phyloP scores from a whole-genome alignment of 2,329 filamentous ascomycete species.

The Dothidotthia symphoricarpi region DNA sequence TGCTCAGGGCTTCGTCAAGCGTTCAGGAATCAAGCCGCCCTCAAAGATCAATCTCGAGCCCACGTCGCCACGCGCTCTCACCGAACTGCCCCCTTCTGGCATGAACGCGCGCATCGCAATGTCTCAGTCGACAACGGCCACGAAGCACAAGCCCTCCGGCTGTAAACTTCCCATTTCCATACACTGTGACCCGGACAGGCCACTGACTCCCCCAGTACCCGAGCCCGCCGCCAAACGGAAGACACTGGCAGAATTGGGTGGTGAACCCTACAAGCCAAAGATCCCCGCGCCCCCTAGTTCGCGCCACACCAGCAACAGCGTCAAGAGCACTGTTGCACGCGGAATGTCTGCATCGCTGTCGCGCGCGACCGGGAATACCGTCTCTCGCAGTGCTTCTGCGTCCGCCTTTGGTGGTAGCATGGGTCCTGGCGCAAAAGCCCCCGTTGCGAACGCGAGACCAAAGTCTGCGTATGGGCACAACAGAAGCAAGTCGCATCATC shows the following conservation, averaged over 20 bases:
- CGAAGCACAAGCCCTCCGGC: slow-evolving; percentile 54
- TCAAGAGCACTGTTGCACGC: slow-evolving; percentile 50
- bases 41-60: slow-evolving; percentile 25
- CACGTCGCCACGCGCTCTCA: slow-evolving; percentile 39
- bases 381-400: slow-evolving; percentile 46
- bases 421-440: slow-evolving; percentile 53
- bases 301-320: slow-evolving; percentile 41
- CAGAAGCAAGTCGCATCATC: slow-evolving; percentile 49
- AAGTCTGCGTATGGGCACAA: slow-evolving; percentile 51
- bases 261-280: slow-evolving; percentile 47
- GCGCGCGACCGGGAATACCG: slow-evolving; percentile 44
- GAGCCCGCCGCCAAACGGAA: slow-evolving; percentile 53
- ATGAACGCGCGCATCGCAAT: slow-evolving; percentile 55
- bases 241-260: slow-evolving; percentile 50
- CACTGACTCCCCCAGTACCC: slow-evolving; percentile 38
- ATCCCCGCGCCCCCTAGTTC: slow-evolving; percentile 44
- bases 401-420: slow-evolving; percentile 54
- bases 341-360: slow-evolving; percentile 40
- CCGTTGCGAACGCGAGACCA: slow-evolving; percentile 43
- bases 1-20: slow-evolving; percentile 24
- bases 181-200: slow-evolving; percentile 8
- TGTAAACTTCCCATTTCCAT: slow-evolving; percentile 37
- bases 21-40: slow-evolving; percentile 34
- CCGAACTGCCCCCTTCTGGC: slow-evolving; percentile 53
- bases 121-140: slow-evolving; percentile 47